Base-by-base conservation (phyloP, 73 alveolate species). In the Paramecium caudatum region DNA sequence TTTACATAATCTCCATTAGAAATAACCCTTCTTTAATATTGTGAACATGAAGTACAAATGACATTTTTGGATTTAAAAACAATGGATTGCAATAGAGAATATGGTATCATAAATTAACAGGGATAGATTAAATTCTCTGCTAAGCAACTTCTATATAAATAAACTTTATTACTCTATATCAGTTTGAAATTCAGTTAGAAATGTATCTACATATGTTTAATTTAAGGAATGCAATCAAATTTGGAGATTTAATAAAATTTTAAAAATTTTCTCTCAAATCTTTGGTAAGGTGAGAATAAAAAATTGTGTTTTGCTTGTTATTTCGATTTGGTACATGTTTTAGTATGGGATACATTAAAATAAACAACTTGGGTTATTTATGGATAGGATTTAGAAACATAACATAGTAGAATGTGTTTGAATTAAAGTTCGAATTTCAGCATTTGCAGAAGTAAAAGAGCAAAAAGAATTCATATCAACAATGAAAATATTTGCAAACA, bases 171-270 rank as follows among this genome's bases (percentile, higher is more conserved):
- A 21, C 46, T 74, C 15, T 45, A 74, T 17, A 39, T 74, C 5
- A 41, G 23, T 12, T 46, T 16, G 15, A 74, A 43, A 43, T 19
- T 21, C 46, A 41, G 69, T 27, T 12, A 19, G 16, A 16, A 45
- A 39, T 74, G 88, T 43, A 37, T 74, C 17, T 74, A 74, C 47
- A 39, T 37, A 2, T 74, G 88, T 74, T 41, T 74, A 47, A 74
- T 74, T 19, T 74, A 74, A 43, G 88, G 88, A 21, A 45, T 37
- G 47, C 34, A 32, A 68, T 68, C 84, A 34, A 32, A 68, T 68
- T 8, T 34, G 61, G 50, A 68, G 36, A 49, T 68, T 32, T 68
- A n/a, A 68, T 68, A 6, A 34, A 32, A 68, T 15, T 34, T 68
- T 30, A 68, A 34, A 41, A 74, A 41, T 9, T 74, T 74, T 45